Percentiles rank a stretch among this genome's conserved stretches.
Evolutionary conservation across 139 green algal species (phyloP).

Genomic region (Micromonas pusilla): DNA sequence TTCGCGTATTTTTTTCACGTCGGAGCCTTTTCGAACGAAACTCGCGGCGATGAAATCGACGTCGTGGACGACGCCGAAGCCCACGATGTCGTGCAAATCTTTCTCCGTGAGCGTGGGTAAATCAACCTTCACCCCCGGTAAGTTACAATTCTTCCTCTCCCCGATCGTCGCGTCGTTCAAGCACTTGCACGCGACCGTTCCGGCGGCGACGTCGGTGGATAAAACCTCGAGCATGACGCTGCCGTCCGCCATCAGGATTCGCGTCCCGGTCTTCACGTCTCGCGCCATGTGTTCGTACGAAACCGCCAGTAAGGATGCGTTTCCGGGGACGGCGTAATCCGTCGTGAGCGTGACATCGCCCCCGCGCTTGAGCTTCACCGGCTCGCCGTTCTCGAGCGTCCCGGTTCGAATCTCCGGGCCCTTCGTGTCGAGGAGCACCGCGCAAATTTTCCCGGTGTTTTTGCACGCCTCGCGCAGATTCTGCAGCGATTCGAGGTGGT

Average conservation of each 20-base stretch:
- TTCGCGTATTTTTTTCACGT: constrained; percentile 79
- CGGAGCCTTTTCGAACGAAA: constrained; percentile 91
- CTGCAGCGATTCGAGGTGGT: constrained; percentile 92
- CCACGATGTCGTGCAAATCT: constrained; percentile 82
- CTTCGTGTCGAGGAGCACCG: constrained; percentile 98
- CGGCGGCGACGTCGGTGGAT: neutral
- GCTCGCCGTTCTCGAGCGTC: constrained; percentile 45
- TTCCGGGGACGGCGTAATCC: constrained; percentile 78
- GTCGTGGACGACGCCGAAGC: constrained; percentile 91
- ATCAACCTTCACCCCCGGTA: constrained; percentile 94
- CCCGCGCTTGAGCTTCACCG: constrained; percentile 49
- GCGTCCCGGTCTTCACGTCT: constrained; percentile 63
- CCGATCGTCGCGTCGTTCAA: constrained; percentile 90
- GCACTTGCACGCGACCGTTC: constrained; percentile 62
- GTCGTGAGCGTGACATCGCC: constrained; percentile 83
- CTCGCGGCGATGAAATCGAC: constrained; percentile 98
- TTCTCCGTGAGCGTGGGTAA: constrained; percentile 94
- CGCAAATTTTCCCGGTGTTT: constrained; percentile 92
- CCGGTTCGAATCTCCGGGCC: constrained; percentile 78
- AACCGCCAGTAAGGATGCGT: constrained; percentile 73
- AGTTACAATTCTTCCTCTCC: constrained; percentile 97
- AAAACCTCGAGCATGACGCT: constrained; percentile 87
- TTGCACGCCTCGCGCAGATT: constrained; percentile 69
- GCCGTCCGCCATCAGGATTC: constrained; percentile 88
- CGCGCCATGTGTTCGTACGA: constrained; percentile 38